phyloP scores from a whole-genome alignment of 805 yeast genomes.

The Nakazawaea pomicola region DNA sequence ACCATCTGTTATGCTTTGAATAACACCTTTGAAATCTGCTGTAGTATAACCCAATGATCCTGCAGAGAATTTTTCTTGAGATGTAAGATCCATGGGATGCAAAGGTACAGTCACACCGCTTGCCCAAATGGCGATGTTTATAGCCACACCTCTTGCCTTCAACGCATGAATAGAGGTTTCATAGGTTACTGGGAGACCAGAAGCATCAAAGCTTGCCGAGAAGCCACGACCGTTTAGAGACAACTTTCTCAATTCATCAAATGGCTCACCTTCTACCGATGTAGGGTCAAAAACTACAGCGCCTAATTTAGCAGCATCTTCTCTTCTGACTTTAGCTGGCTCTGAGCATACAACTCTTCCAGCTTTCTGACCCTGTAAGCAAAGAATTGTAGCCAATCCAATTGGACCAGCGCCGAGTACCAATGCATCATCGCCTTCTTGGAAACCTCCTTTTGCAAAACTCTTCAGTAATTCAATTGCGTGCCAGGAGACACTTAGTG shows the following conservation, averaged over 20 bases:
- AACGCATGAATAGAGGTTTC: constrained; percentile 45
- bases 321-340: constrained; percentile 58
- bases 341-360: constrained; percentile 53
- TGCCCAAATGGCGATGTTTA: constrained; percentile 66
- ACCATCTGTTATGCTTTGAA: constrained; percentile 44
- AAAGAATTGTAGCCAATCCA: constrained; percentile 54
- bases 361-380: constrained; percentile 43
- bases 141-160: constrained; percentile 50
- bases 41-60: constrained; percentile 62
- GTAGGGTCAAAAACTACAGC: constrained; percentile 48
- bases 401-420: constrained; percentile 62
- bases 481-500: constrained; percentile 57
- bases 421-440: constrained; percentile 41
- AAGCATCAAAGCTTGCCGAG: constrained; percentile 47
- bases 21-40: constrained; percentile 52
- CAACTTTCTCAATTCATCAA: constrained; percentile 33
- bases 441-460: constrained; percentile 20
- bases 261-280: constrained; percentile 28
- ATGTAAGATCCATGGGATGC: constrained; percentile 51
- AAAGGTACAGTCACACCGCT: constrained; percentile 37
- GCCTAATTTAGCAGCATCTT: constrained; percentile 46
- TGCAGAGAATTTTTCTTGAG: constrained; percentile 48
- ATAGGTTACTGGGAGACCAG: constrained; percentile 51
- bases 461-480: constrained; percentile 25
- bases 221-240: constrained; percentile 40